Base-by-base conservation (phyloP, 805 yeast species). In the Myxozyma neglecta region DNA sequence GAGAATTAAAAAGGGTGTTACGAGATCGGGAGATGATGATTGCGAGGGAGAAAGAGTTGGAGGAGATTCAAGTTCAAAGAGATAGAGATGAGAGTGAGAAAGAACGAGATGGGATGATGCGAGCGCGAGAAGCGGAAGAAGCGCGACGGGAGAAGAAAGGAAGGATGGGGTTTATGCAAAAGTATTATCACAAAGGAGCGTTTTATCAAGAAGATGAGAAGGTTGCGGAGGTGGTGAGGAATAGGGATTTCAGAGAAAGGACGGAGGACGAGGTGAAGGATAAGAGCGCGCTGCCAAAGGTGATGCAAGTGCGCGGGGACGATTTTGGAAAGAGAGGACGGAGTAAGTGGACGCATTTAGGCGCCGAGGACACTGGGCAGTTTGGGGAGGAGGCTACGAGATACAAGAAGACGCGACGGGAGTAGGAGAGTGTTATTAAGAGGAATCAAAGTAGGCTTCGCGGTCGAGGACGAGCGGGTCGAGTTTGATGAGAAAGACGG, bases 401-500 rank as follows among this genome's bases (percentile, higher is more conserved):
- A 5, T 3, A 5, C 5, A 24, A 24, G 29, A 24, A 5, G 29
- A 24, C 5, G 29, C n/a, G n/a, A n/a, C n/a, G 5, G 29, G 29
- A 24, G 29, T 24, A 24, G n/a, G n/a, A n/a, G n/a, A n/a, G n/a
- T n/a, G n/a, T n/a, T n/a, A n/a, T n/a, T n/a, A n/a, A n/a, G n/a
- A n/a, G n/a, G n/a, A n/a, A n/a, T n/a, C n/a, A n/a, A 24, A 24
- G 29, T 24, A 24, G 29, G 29, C 71, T 66, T 87, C 90, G 66
- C 90, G 76, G 53, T 79, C 77, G 5, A 84, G 72, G 8, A 86
- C 83, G 66, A 76, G 76, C 3, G 80, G 78, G 63, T 87, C 89
- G 60, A 90, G 87, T 68, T 87, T 86, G 46, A 90, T 81, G 64
- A 90, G 77, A 69, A 86, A 90, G 0, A 90, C 92, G 0, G 97